Base-by-base conservation (phyloP, 352 stramenopile species). In the Globisporangium yorkense region DNA sequence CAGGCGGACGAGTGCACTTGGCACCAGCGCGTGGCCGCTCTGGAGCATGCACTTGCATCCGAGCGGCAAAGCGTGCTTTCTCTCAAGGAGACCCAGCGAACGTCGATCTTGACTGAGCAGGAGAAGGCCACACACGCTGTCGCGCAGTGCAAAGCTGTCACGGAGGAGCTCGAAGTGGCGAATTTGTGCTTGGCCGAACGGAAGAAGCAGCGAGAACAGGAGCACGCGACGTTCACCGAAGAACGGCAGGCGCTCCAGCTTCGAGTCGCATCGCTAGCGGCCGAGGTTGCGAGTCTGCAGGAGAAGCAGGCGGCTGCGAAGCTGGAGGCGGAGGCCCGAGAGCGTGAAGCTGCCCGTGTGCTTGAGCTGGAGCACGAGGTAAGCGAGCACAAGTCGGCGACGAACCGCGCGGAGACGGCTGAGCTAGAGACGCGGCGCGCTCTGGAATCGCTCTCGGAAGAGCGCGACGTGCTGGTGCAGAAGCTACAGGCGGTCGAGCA, bases 171-270 rank as follows among this genome's bases (percentile, higher is more conserved):
- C 16, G 74, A 84, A 20, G 77, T 81, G 0, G 83, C 83, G 2
- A 92, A 92, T 47, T 31, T 92, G 29, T 92, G 83, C 40, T 57
- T 92, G 3, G 66, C 74, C 5, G 83, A 92, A 56, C 64, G 83
- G 5, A 89, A 90, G 54, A 72, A 68, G 39, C 83, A 89, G 49
- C 74, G 74, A 21, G 74, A 87, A 10, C 61, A 68, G 9, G 76
- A 80, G 21, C 39, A 59, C 1, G 20, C 20, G 3, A 65, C 67
- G 9, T 80, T 72, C 40, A 46, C 59, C 21, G 40, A 62, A 1
- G 60, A 72, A 12, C 65, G 79, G 39, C 59, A 57, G 50, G 49
- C 67, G 20, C 56, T 75, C 0, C 57, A 75, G 33, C 35, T 47
- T 16, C 43, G 51, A 13, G 70, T 81, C 27, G 39, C 51, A 3